Evolutionary conservation across 768 basidiomycete species (phyloP), one percentile per base, ranked within the genome.

Genomic region (Hygrocybe coccinea): DNA sequence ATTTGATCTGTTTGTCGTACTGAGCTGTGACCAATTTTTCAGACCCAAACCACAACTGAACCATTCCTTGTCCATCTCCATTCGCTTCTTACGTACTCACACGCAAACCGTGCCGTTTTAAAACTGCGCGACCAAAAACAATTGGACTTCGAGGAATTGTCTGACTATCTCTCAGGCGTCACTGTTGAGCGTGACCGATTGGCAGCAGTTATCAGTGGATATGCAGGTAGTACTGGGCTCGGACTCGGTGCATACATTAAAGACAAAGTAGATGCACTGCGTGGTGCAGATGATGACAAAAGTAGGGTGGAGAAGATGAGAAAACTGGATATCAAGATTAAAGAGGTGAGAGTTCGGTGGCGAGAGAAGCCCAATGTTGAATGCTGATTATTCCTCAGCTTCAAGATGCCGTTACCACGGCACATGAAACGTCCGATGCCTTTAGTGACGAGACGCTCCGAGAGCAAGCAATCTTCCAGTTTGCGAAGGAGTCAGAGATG

Each of bases 71-170:
- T 86, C 25, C 92, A 95, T 65, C 76, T 97, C 1, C 93, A 97
- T 65, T 92, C 94, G 2, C 78, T 98, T 5, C 76, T 94, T n/a
- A 81, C 85, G n/a, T 97, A 97, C 71, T 91, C 93, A 2, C 86
- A 92, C 66, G 86, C 91, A 29, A 95, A 97, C 62, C 86, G 91
- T 50, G 84, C 88, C n/a, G 92, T 98, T 19, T 80, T 99, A 60
- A 95, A 91, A 70, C 79, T 97, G 29, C 85, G 97, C 44, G 97
- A 98, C 68, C 97, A 98, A 72, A 99, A 98, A 70, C 97, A 99
- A 69, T 83, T 98, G 54, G 97, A 99, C 67, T 95, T 97, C 60
- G 97, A 99, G 71, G 95, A 98, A 68, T 80, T 98, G 8, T 92
- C 93, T 2, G 90, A 93, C 51, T 98, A 98, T 70, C 79, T 99